These are phyloP conservation scores for Linnemannia zychae DNA, from an alignment of 192 early-diverging fungal genomes.

Conservation along the genomic window DNA sequence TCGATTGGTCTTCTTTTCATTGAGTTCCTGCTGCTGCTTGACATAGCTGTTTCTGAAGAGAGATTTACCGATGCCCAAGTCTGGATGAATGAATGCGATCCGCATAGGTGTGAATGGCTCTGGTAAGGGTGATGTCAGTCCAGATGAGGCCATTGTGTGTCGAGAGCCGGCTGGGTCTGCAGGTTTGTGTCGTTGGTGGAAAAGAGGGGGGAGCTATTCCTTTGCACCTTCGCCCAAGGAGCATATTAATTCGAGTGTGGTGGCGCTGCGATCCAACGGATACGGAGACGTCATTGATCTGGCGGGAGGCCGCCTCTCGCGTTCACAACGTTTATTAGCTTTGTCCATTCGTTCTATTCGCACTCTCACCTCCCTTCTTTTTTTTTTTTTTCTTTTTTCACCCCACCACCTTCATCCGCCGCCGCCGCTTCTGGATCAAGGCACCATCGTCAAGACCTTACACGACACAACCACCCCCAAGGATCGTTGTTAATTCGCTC, in stretches of 20 bases:
- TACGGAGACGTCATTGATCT: neutral
- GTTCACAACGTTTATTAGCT: neutral
- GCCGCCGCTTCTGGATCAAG: neutral
- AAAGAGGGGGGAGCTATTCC: neutral
- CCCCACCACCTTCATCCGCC: neutral
- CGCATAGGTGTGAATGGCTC: conserved; percentile 56
- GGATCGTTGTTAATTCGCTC: neutral
- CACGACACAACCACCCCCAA: conserved; percentile 13
- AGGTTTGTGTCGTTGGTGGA: neutral
- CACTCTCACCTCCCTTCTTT: conserved; percentile 10
- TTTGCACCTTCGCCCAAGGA: neutral
- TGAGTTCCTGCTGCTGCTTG: neutral
- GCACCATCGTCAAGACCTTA: neutral
- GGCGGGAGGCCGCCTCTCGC: neutral
- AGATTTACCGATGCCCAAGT: conserved; percentile 88
- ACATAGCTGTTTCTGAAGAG: neutral
- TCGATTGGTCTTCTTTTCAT: neutral
- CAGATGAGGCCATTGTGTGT: conserved; percentile 7
- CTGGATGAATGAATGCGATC: conserved; percentile 92
- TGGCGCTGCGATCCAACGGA: neutral
- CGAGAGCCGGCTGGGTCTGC: neutral
- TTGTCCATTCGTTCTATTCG: neutral
- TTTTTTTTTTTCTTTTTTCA: conserved; percentile 6
- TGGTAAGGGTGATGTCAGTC: neutral
- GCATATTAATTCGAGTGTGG: neutral